Percentiles rank a stretch among this genome's conserved stretches.
These are phyloP conservation scores for Pseudocercospora eumusae DNA, from an alignment of 2,329 filamentous ascomycete species.

Conservation along the genomic window DNA sequence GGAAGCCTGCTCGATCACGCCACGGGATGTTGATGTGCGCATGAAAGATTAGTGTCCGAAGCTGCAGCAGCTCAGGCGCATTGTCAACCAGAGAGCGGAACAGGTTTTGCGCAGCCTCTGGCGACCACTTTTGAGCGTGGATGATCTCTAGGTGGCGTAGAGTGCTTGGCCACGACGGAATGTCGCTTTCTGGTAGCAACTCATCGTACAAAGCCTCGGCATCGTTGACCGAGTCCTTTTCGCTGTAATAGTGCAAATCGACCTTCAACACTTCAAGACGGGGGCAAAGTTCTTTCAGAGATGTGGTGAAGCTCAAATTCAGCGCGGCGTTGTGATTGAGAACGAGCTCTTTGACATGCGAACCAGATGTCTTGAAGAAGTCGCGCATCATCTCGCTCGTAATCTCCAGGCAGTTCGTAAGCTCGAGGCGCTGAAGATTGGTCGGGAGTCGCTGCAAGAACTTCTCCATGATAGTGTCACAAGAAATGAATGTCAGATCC, in stretches of 20 bases:
- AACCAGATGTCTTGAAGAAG: slow-evolving; percentile 69
- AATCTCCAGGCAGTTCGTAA: slow-evolving; percentile 78
- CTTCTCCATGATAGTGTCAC: slow-evolving; percentile 66
- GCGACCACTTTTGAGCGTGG: slow-evolving; percentile 73
- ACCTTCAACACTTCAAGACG: slow-evolving; percentile 69
- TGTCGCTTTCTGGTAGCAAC: slow-evolving; percentile 62
- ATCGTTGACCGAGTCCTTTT: slow-evolving; percentile 67
- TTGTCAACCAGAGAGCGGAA: slow-evolving; percentile 75
- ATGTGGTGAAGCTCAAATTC: slow-evolving; percentile 70
- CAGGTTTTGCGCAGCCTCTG: slow-evolving; percentile 70
- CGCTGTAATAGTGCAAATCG: slow-evolving; percentile 76
- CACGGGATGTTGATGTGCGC: slow-evolving; percentile 77
- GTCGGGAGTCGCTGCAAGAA: slow-evolving; percentile 70
- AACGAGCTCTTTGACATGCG: slow-evolving; percentile 65
- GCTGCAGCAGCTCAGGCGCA: slow-evolving; percentile 63
- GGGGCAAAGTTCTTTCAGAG: slow-evolving; percentile 68
- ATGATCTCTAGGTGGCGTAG: slow-evolving; percentile 73
- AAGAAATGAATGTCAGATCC: slow-evolving; percentile 73
- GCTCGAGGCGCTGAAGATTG: slow-evolving; percentile 65
- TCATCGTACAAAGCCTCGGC: slow-evolving; percentile 73
- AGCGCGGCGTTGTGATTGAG: slow-evolving; percentile 79
- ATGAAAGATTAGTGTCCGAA: slow-evolving; percentile 72
- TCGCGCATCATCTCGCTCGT: slow-evolving; percentile 64
- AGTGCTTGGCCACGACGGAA: slow-evolving; percentile 75
- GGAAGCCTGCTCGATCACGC: slow-evolving; percentile 77